These are phyloP conservation scores for Paecilomyces sp. DNA, from an alignment of 2,329 filamentous ascomycete genomes.

Conservation along the genomic window DNA sequence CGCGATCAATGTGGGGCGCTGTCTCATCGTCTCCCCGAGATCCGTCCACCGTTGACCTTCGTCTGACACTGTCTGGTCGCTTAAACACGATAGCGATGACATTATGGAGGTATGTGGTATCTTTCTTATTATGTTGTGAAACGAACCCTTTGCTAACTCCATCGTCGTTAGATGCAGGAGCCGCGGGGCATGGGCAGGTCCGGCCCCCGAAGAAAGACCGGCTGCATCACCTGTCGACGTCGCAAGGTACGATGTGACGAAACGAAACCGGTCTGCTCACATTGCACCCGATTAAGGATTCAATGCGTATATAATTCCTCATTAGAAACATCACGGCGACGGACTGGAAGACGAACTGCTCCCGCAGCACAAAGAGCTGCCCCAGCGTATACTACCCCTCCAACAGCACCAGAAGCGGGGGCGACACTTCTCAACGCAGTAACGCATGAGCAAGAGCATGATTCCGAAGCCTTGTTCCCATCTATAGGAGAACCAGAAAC, in stretches of 20 bases:
- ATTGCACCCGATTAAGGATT: constrained; percentile 25
- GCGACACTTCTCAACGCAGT: constrained; percentile 20
- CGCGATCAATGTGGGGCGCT: background rate
- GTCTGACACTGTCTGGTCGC: background rate
- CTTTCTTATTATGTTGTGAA: background rate
- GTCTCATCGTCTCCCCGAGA: background rate
- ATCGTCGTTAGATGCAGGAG: background rate
- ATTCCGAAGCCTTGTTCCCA: constrained; percentile 5
- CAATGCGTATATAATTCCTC: constrained; percentile 20
- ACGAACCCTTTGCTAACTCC: background rate
- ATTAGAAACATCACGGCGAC: constrained; percentile 8
- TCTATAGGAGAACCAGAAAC: constrained; percentile 5
- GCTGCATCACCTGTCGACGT: constrained; percentile 27
- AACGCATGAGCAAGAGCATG: constrained; percentile 15
- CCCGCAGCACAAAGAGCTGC: background rate
- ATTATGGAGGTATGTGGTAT: background rate
- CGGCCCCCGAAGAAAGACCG: constrained; percentile 26
- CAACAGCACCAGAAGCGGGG: background rate
- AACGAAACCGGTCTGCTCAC: constrained; percentile 24
- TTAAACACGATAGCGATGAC: background rate
- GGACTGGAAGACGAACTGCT: background rate
- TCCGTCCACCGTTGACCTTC: background rate
- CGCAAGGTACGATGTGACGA: constrained; percentile 31
- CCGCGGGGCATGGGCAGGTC: constrained; percentile 25
- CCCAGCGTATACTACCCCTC: constrained; percentile 3